Base-by-base conservation (phyloP, 179 eudicot species). In the Beta lomatogona region DNA sequence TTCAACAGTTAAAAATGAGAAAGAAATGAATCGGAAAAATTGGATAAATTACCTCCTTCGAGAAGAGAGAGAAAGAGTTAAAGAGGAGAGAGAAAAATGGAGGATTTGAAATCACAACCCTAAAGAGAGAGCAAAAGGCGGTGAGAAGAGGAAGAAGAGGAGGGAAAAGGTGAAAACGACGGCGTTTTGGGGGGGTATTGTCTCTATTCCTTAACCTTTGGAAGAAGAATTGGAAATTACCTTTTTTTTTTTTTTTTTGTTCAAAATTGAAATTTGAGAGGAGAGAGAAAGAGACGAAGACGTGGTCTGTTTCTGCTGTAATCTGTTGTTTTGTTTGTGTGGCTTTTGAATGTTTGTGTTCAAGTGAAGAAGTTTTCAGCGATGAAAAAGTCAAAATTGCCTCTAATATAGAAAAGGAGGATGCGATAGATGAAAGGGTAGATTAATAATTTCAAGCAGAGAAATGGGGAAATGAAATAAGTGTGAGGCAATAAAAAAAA, bases 111-210 rank as follows among this genome's bases (percentile, higher is more conserved):
- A 69, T 22, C 48, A 67, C 65, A 83, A 82, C 75, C 70, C 82
- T 75, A 75, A 77, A 65, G 65, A 54, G 71, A 54, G 73, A 41
- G n/a, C 6, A 44, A 53, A 77, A 41, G 55, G 10, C 44, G 82
- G 1, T 28, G 46, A 25, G 77, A 22, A 52, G 77, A 36, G 41
- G 41, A 71, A 48, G 65, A 41, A 70, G 75, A 36, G 5, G 79
- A 12, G 22, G 76, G 67, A 79, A 75, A 63, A 22, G n/a, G 61
- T 3, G 60, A 87, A 82, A 82, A 78, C 85, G 80, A 81, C 53
- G 73, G 73, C 74, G 77, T 80, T 80, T 25, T 9, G n/a, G 64
- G 73, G 59, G 73, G 59, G 28, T 46, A 15, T 41, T 46, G 41
- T 36, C 41, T 36, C 41, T 36, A 1, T 36, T 36, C 41, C 41